These are phyloP conservation scores for Hortaea werneckii DNA, from an alignment of 2,329 filamentous ascomycete genomes.

Conservation along the genomic window DNA sequence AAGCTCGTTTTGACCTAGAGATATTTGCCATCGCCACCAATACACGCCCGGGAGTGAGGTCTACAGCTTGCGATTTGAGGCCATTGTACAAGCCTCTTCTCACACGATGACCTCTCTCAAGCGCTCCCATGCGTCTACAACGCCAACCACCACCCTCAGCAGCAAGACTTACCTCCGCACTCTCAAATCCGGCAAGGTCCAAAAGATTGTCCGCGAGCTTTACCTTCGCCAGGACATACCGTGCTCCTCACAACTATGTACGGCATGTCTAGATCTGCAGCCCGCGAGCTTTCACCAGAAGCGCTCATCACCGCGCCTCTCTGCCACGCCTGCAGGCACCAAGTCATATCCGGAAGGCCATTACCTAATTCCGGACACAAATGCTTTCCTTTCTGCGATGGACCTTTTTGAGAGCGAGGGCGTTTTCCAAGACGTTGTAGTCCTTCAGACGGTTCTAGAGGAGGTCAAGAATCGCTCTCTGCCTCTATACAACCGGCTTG, in stretches of 20 bases:
- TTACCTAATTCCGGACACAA: constrained; percentile 92
- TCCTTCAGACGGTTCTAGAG: constrained; percentile 91
- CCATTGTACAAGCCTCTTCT: no score
- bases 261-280: constrained; percentile 58
- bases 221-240: constrained; percentile 95
- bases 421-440: constrained; percentile 94
- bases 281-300: constrained; percentile 71
- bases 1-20: no score
- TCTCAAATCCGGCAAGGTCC: constrained; percentile 90
- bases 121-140: constrained; percentile 45
- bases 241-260: constrained; percentile 86
- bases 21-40: no score
- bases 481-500: constrained; percentile 86
- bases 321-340: constrained; percentile 76
- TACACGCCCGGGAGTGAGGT: no score
- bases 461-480: constrained; percentile 89
- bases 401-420: constrained; percentile 85
- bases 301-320: constrained; percentile 75
- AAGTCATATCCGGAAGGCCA: constrained; percentile 76
- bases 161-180: constrained; percentile 95
- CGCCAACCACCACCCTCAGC: constrained; percentile 60
- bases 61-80: no score
- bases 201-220: constrained; percentile 95
- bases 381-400: constrained; percentile 90
- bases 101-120: constrained; percentile 51